Evolutionary conservation across 495 filamentous ascomycete genomes (phyloP).

Genomic region (Bathelium albidoporum): DNA sequence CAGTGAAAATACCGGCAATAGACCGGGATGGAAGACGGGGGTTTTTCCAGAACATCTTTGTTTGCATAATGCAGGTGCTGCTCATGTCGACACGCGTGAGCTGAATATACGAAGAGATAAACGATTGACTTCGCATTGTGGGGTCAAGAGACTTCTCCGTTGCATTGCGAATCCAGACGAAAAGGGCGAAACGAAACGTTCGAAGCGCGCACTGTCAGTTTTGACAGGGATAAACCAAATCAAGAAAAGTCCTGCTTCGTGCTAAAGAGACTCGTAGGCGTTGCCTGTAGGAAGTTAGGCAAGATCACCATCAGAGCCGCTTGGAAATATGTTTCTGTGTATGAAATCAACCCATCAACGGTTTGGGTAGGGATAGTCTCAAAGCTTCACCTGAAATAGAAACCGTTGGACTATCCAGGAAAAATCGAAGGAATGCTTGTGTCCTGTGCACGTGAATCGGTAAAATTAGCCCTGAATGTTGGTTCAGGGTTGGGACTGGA

Average conservation of each 20-base stretch:
- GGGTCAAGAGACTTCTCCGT: neutral
- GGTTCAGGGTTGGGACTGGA: neutral
- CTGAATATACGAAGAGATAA: neutral
- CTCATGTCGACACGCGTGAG: neutral
- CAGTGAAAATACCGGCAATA: neutral
- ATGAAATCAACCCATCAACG: neutral
- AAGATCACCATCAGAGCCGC: neutral
- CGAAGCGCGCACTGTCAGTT: neutral
- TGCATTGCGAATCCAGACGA: neutral
- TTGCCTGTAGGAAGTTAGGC: neutral
- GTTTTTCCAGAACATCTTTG: neutral
- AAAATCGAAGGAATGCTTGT: neutral
- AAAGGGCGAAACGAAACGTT: neutral
- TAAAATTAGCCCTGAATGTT: neutral
- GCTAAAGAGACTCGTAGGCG: neutral
- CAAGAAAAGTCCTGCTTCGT: neutral
- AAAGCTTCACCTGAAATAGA: neutral
- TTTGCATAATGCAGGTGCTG: neutral
- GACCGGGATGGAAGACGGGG: neutral
- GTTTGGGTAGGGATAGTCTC: neutral
- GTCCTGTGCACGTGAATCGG: neutral
- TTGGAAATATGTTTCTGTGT: neutral
- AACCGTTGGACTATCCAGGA: neutral
- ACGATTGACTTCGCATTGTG: no score
- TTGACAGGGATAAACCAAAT: neutral